Evolutionary conservation across 2,329 filamentous ascomycete species (phyloP).

Genomic region (Diaporthe batatas): DNA sequence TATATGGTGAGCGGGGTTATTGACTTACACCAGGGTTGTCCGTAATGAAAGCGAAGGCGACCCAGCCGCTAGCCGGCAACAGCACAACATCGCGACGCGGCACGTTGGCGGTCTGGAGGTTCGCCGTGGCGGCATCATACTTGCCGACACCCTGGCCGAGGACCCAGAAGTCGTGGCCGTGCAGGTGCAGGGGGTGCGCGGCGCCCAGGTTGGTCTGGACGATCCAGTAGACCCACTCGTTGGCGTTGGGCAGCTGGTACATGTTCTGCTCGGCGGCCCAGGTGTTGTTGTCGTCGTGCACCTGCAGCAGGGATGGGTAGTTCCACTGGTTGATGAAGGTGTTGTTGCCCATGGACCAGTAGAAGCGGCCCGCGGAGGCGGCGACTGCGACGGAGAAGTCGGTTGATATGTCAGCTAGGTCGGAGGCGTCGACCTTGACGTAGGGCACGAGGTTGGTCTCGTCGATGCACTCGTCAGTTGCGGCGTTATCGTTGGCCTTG

Average conservation of each 20-base stretch:
- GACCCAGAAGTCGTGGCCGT: conserved; percentile 59
- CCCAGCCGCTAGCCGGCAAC: conserved; percentile 58
- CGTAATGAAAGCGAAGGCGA: conserved; percentile 62
- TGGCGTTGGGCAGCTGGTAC: conserved; percentile 45
- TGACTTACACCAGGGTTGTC: conserved; percentile 63
- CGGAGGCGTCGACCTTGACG: conserved; percentile 47
- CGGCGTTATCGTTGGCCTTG: conserved; percentile 21
- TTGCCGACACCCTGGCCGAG: conserved; percentile 50
- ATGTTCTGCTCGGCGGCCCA: conserved; percentile 50
- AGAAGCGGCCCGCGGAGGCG: conserved; percentile 54
- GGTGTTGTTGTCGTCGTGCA: conserved; percentile 46
- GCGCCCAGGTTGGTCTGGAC: conserved; percentile 49
- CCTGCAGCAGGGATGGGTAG: conserved; percentile 57
- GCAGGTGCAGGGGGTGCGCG: conserved; percentile 58
- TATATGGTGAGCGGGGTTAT: too few relatives aligned
- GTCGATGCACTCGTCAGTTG: conserved; percentile 55
- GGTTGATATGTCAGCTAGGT: conserved; percentile 52
- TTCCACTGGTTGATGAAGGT: conserved; percentile 61
- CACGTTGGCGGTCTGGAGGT: conserved; percentile 57
- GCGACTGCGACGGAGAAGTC: conserved; percentile 52
- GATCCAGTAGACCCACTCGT: conserved; percentile 53
- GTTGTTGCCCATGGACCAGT: conserved; percentile 63
- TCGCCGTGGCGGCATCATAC: conserved; percentile 48
- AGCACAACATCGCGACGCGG: conserved; percentile 62
- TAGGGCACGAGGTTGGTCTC: conserved; percentile 48